Percentiles rank a stretch among this genome's conserved stretches.
Evolutionary conservation across 768 basidiomycete species (phyloP).

Genomic region (Cubamyces lactineus): DNA sequence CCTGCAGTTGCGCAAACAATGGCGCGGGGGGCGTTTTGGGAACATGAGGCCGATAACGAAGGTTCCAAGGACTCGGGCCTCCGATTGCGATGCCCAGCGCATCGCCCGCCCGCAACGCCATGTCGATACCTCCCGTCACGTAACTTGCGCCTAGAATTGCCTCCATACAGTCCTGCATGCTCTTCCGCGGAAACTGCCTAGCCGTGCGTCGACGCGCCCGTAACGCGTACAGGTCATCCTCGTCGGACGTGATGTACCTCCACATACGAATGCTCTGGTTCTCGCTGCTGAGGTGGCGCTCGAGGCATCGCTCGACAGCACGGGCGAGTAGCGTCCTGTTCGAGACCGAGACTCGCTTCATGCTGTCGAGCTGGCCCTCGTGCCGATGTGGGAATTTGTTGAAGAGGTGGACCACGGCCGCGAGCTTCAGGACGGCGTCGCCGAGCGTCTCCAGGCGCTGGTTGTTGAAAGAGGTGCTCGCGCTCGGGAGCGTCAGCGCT

Average conservation of each 20-base stretch:
- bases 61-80: slow-evolving; percentile 65
- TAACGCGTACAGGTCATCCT: slow-evolving; percentile 39
- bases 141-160: slow-evolving; percentile 81
- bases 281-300: slow-evolving; percentile 67
- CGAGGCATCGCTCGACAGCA: slow-evolving; percentile 65
- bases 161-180: slow-evolving; percentile 89
- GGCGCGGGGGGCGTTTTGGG: slow-evolving; percentile 42
- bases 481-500: slow-evolving; percentile 75
- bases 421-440: slow-evolving; percentile 79
- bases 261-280: slow-evolving; percentile 55
- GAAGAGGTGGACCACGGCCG: slow-evolving; percentile 74
- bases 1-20: slow-evolving; percentile 60
- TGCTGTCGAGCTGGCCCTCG: slow-evolving; percentile 76
- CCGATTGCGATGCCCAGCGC: slow-evolving; percentile 75
- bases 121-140: slow-evolving; percentile 68
- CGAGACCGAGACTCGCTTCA: slow-evolving; percentile 67
- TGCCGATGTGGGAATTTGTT: slow-evolving; percentile 77
- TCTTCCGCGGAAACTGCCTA: slow-evolving; percentile 63
- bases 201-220: slow-evolving; percentile 37
- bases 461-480: slow-evolving; percentile 69
- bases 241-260: slow-evolving; percentile 51
- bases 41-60: slow-evolving; percentile 50
- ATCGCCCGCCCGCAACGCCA: slow-evolving; percentile 66
- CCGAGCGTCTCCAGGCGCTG: slow-evolving; percentile 88
- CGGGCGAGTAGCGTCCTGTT: slow-evolving; percentile 72